Evolutionary conservation across 306 rosid species (phyloP), one percentile per base, ranked within the genome.

Genomic region (Medicago ruthenica): DNA sequence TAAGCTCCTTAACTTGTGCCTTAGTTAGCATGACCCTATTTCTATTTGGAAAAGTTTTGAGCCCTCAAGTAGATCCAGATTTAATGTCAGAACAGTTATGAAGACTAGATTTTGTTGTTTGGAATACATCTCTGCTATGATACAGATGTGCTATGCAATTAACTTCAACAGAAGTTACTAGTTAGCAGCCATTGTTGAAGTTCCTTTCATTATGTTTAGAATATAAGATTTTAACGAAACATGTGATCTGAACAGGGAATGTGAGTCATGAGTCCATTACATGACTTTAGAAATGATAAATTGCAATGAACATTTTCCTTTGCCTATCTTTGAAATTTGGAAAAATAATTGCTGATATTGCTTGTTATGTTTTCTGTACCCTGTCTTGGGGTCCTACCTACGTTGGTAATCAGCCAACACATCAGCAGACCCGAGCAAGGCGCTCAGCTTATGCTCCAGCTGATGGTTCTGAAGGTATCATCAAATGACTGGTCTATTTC

Each of bases 361-460:
- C 44, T 63, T 12, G 68, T 55, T 45, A 20, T 61, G 50, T 42
- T 80, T 47, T 60, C 24, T 57, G 60, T 47, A 47, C 45, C 59
- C 66, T 64, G 16, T 83, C 22, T 39, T 70, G 78, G 86, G 36
- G n/a, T 75, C 61, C 58, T 63, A 22, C 65, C 71, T 20, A 39
- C 50, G 17, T 53, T 71, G 79, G 53, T 72, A 59, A 82, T 88
- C 96, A 93, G 98, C 98, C 98, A 54, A 88, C 97, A 24, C 97
- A 91, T 24, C 98, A 93, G 84, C 98, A 93, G 67, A 81, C 82
- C 16, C 97, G 92, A 22, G 84, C 93, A 55, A 89, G 94, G 84
- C 98, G 92, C 63, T 90, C 97, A 42, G 83, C 98, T 47, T 93
- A 91, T 85, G 88, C 98, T 78, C 91, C 89, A 17, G 70, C 89